Percentiles rank a stretch among this genome's conserved stretches.
Conservation (phyloP, 1,284 basidiomycete species). For the Rhodotorula mucilaginosa region DNA sequence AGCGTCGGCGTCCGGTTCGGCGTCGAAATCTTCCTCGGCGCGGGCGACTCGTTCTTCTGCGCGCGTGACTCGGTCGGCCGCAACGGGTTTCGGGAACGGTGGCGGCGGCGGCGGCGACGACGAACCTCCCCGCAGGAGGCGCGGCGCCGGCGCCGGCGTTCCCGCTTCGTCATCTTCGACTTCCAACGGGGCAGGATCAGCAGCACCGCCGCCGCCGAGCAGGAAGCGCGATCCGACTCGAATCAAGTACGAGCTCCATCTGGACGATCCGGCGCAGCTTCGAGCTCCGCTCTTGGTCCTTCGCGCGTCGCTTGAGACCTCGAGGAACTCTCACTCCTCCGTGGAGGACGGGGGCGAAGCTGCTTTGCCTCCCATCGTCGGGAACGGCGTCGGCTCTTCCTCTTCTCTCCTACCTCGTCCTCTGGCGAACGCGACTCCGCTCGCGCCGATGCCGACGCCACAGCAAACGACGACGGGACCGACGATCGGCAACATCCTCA, state of each 20-base stretch:
- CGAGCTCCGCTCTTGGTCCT: constrained; percentile 22
- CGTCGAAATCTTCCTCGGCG: neutral
- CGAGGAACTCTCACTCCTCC: neutral
- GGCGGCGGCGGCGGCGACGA: neutral
- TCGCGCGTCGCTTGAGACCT: constrained; percentile 16
- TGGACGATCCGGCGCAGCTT: constrained; percentile 21
- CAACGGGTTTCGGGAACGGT: neutral
- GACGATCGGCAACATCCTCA: constrained; percentile 2
- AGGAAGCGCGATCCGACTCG: neutral
- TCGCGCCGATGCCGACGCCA: neutral
- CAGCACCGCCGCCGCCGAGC: neutral
- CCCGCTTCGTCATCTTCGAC: neutral
- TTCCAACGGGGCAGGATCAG: no score
- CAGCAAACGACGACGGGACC: neutral
- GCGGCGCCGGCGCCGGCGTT: neutral
- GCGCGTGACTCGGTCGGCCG: neutral
- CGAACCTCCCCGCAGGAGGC: neutral
- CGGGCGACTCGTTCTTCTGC: neutral
- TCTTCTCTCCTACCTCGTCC: constrained; percentile 8
- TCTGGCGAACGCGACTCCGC: neutral
- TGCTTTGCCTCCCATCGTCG: no score
- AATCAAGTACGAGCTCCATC: neutral
- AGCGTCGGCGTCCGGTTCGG: neutral
- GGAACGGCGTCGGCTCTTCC: neutral
- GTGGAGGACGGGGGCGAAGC: no score